Evolutionary conservation across 192 early-diverging fungal genomes (phyloP).

Genomic region (Gaertneriomyces semiglobifer): DNA sequence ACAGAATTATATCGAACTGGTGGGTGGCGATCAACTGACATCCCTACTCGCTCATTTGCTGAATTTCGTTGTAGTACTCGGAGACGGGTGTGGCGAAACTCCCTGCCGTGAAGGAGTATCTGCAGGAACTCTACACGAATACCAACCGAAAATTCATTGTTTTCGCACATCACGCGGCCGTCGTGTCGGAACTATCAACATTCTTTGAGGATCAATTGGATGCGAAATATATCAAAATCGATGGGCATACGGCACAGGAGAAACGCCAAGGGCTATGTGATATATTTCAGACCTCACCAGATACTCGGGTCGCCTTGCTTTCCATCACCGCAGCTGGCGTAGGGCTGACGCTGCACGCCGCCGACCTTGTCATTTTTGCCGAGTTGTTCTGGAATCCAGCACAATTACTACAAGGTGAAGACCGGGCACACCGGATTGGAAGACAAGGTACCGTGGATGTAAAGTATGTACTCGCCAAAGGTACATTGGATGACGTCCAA

Average conservation of each 20-base stretch:
- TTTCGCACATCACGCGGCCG: conserved; percentile 45
- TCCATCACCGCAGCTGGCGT: conserved; percentile 47
- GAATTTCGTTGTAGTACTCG: conserved; percentile 21
- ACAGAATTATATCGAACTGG: conserved; percentile 6
- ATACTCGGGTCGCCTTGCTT: conserved; percentile 39
- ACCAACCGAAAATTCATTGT: conserved; percentile 46
- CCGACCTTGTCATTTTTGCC: conserved; percentile 49
- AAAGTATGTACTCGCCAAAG: conserved; percentile 45
- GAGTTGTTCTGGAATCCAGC: conserved; percentile 48
- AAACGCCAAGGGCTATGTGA: conserved; percentile 41
- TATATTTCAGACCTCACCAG: conserved; percentile 37
- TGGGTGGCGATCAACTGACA: not conserved
- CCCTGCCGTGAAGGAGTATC: conserved; percentile 38
- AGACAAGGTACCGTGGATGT: conserved; percentile 38
- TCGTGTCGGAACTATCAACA: conserved; percentile 24
- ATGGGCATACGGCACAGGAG: conserved; percentile 34
- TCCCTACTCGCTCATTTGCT: not conserved
- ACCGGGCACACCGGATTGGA: conserved; percentile 49
- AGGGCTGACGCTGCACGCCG: conserved; percentile 45
- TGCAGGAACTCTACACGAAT: conserved; percentile 33
- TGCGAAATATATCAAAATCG: conserved; percentile 45
- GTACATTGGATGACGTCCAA: conserved; percentile 42
- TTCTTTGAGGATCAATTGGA: conserved; percentile 19
- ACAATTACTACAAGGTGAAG: conserved; percentile 48
- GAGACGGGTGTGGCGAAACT: conserved; percentile 41